Evolutionary conservation across 805 yeast genomes (phyloP).

Genomic region (Saturnispora kantuleensis): DNA sequence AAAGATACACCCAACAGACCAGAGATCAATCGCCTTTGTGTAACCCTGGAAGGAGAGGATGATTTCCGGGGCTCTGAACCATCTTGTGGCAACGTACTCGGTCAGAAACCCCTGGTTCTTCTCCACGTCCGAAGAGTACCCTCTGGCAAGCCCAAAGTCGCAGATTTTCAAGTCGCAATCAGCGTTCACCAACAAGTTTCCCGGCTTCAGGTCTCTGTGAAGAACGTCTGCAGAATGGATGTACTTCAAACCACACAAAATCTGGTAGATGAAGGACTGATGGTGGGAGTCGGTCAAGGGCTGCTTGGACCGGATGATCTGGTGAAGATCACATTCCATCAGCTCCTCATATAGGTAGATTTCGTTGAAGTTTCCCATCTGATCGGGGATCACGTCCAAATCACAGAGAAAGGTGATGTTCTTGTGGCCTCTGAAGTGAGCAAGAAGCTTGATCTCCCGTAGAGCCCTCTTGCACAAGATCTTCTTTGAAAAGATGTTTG

Average conservation of each 20-base stretch:
- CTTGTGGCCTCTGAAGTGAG: conserved; percentile 93
- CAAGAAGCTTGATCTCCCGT: conserved; percentile 78
- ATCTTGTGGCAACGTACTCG: conserved; percentile 95
- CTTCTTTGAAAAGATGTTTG: conserved; percentile 86
- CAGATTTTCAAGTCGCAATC: conserved; percentile 95
- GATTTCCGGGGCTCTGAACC: conserved; percentile 98
- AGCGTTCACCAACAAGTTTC: conserved; percentile 84
- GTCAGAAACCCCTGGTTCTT: conserved; percentile 91
- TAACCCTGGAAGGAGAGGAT: conserved; percentile 91
- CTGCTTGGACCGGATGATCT: conserved; percentile 88
- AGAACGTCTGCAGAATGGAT: conserved; percentile 93
- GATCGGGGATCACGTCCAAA: conserved; percentile 76
- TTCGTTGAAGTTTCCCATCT: conserved; percentile 70
- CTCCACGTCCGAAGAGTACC: conserved; percentile 72
- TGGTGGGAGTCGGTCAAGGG: conserved; percentile 91
- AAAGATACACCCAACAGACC: conserved; percentile 96
- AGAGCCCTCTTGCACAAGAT: conserved; percentile 86
- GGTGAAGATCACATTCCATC: conserved; percentile 99
- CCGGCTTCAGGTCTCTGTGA: conserved; percentile 93
- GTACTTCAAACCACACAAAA: conserved; percentile 84
- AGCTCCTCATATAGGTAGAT: conserved; percentile 89
- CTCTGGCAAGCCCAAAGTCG: conserved; percentile 94
- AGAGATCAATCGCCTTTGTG: conserved; percentile 91
- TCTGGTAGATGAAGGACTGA: conserved; percentile 87
- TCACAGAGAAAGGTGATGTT: conserved; percentile 94